Base-by-base conservation (phyloP, 768 basidiomycete species). In the Boletus barrowsii region DNA sequence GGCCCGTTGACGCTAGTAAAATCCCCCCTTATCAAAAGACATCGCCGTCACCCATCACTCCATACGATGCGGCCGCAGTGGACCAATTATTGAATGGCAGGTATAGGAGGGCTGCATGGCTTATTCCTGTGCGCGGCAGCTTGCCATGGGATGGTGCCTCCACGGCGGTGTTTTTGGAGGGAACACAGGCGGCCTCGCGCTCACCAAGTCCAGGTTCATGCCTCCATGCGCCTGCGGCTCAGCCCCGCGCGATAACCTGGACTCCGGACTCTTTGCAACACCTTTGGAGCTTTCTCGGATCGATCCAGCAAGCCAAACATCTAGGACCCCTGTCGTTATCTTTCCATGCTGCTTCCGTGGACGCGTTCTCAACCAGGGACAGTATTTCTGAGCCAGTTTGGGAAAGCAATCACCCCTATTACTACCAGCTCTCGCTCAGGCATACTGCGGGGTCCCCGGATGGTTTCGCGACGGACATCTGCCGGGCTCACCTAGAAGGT, bases 61-160 rank as follows among this genome's bases (percentile, higher is more conserved):
- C 72, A 8, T 67, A 70, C 48, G 61, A 64, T 40, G 22, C 51
- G 73, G 75, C 66, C 70, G 72, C 58, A 62, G 53, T 69, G 10
- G 45, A 51, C 36, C 56, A 57, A 39, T 70, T 60, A 63, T 69
- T 59, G 9, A 59, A 68, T 18, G 51, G 58, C 26, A 63, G 62
- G 26, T 76, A 74, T 58, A 60, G 73, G 46, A 78, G 82, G 46
- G 70, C 68, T 45, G 77, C 79, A 9, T 86, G 84, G 84, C 61
- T 84, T 15, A 73, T 86, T 36, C 84, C 84, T 39, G 64, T 85
- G 6, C 77, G 83, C 13, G 84, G 84, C 15, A 63, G 55, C 26
- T 58, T 79, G 40, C 81, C 81, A 36, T 85, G 80, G 79, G 66
- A 68, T 11, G 68, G 65, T 30, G 74, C 74, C 45, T 76, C 81